Evolutionary conservation across 1,284 basidiomycete species (phyloP), one percentile per base, ranked within the genome.

Genomic region (Malassezia globosa): DNA sequence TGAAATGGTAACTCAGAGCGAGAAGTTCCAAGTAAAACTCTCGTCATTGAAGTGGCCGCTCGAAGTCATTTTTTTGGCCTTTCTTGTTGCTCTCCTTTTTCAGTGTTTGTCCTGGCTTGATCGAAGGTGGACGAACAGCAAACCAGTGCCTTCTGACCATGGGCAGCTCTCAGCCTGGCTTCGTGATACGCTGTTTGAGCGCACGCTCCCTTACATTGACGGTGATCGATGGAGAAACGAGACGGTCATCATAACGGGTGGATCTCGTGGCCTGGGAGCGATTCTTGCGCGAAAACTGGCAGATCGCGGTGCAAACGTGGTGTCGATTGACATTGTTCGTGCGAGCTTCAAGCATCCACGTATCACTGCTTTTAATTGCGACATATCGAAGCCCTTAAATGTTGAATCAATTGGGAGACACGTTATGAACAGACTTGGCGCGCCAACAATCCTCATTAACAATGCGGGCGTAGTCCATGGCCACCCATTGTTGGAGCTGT

Each of bases 391-490:
- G n/a, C 34, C 29, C 6, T 24, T 26, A 25, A 19, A 54, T 7
- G 37, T 54, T 26, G 8, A 25, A 7, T 25, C 38, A 3, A 37
- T 48, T 1, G 24, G 33, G 5, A 26, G 37, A 21, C 36, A 24
- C 31, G 37, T 48, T 21, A 27, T 54, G 2, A 19, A 24, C 5
- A 29, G 18, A 11, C 58, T 61, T 35, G 59, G 61, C 8, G 35
- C 34, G 3, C 54, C 54, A 26, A 92, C 92, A 0, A 79, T 96
- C 25, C 74, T 97, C 13, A 77, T 97, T 64, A 96, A 96, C 74
- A 96, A 95, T 64, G 92, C 92, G 1, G 92, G 89, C n/a, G 81
- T 95, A 46, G 85, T 86, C 25, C 83, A 89, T 72, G 88, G 89
- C 24, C 89, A 87, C 64, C 75, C 82, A 0, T 74, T 96, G 21